A percentile compares a stretch with the other conserved stretches of the same genome.
Conservation (phyloP, 2,329 filamentous ascomycete species). For the Penicillium hordei region DNA sequence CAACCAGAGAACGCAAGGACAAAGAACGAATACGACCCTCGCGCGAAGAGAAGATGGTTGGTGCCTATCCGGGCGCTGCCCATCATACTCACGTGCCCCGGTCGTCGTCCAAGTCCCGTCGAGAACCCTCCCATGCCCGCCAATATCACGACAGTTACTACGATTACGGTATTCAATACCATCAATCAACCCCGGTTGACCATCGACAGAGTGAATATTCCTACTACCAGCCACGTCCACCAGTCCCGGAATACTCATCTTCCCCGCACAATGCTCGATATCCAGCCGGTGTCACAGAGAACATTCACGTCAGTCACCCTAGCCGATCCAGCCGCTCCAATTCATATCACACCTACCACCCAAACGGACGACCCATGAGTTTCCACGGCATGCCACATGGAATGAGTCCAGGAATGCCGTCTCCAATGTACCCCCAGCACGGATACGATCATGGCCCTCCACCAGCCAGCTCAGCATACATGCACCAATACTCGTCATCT, state of each 20-base stretch:
- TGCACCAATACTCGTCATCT: conserved; percentile 34
- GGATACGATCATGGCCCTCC: conserved; percentile 40
- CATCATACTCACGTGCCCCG: conserved; percentile 31
- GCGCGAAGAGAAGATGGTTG: conserved; percentile 39
- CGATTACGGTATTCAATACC: conserved; percentile 39
- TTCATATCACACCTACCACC: conserved; percentile 41
- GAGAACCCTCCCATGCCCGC: conserved; percentile 32
- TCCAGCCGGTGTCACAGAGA: conserved; percentile 30
- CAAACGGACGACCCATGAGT: conserved; percentile 39
- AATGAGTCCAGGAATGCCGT: conserved; percentile 28
- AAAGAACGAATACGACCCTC: conserved; percentile 31
- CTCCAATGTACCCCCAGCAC: conserved; percentile 26
- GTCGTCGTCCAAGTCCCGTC: conserved; percentile 37
- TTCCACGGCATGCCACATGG: conserved; percentile 40
- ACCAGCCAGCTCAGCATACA: conserved; percentile 39
- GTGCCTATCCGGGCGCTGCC: conserved; percentile 31
- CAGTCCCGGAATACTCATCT: conserved; percentile 34
- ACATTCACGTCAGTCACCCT: conserved; percentile 32
- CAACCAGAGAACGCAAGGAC: conserved; percentile 34
- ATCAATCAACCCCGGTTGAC: conserved; percentile 34
- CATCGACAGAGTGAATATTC: conserved; percentile 32
- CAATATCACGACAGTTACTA: conserved; percentile 37
- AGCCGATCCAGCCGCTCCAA: conserved; percentile 34
- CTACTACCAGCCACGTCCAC: conserved; percentile 31
- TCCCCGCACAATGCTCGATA: conserved; percentile 34